phyloP scores from a whole-genome alignment of 1,284 basidiomycete species.

The Apiotrichum akiyoshidainum region DNA sequence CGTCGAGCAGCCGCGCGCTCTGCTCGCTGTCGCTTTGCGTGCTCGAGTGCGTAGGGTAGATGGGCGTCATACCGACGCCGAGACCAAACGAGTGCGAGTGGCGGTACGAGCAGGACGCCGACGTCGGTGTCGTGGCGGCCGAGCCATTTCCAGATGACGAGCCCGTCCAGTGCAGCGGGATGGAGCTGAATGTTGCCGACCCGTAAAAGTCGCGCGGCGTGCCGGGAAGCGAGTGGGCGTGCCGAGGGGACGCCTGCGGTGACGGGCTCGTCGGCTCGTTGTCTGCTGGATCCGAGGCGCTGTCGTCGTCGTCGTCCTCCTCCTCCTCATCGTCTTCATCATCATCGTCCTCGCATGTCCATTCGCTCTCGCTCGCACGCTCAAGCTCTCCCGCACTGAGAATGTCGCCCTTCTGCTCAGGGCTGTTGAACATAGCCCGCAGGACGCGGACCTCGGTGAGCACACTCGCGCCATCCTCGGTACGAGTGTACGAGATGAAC shows the following conservation, averaged over 20 bases:
- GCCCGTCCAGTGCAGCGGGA: slow-evolving; percentile 11
- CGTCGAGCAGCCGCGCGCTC: not conserved
- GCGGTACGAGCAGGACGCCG: not conserved
- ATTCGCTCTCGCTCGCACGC: slow-evolving; percentile 5
- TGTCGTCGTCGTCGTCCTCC: slow-evolving; percentile 5
- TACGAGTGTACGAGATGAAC: slow-evolving; percentile 45
- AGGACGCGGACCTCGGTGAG: slow-evolving; percentile 40
- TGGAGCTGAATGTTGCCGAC: not conserved
- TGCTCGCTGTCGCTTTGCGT: slow-evolving; percentile 3
- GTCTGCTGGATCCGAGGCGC: not conserved
- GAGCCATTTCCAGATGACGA: not conserved
- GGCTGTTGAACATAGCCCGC: slow-evolving; percentile 25
- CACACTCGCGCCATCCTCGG: slow-evolving; percentile 40
- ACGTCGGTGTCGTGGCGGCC: not conserved
- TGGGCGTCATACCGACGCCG: slow-evolving; percentile 6
- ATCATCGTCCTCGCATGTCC: slow-evolving; percentile 2
- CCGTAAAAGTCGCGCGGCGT: slow-evolving; percentile 3
- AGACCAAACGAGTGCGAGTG: not conserved
- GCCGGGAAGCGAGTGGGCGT: slow-evolving; percentile 1
- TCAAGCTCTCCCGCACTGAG: slow-evolving; percentile 17
- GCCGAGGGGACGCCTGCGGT: not conserved
- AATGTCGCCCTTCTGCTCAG: slow-evolving; percentile 20
- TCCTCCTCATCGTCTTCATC: not conserved
- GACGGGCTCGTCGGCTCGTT: not conserved
- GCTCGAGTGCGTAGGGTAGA: slow-evolving; percentile 5